phyloP scores from a whole-genome alignment of 2,329 filamentous ascomycete species.

The Raffaelea albimanens region DNA sequence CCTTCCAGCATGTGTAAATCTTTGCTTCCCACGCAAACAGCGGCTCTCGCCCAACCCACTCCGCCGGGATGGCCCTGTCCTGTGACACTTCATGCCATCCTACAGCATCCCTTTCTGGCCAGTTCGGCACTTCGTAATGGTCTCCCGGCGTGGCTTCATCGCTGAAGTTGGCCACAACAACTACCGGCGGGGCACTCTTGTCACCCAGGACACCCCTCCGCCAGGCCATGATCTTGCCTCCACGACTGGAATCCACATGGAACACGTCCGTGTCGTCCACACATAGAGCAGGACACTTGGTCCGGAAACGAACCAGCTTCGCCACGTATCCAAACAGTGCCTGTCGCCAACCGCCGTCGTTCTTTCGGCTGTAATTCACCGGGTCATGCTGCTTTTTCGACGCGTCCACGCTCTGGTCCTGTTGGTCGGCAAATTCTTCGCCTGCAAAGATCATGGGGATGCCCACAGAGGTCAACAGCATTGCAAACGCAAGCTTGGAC shows the following conservation, averaged over 20 bases:
- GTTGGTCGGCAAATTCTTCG: slow-evolving; percentile 18
- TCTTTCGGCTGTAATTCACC: slow-evolving; percentile 16
- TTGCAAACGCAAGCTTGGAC: slow-evolving; percentile 15
- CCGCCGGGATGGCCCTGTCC: slow-evolving; percentile 11
- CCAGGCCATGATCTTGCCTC: slow-evolving; percentile 16
- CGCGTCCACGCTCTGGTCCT: slow-evolving; percentile 16
- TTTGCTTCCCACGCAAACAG: slow-evolving; percentile 17
- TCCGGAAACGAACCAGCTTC: slow-evolving; percentile 13
- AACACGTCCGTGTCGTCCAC: slow-evolving; percentile 16
- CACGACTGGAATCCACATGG: slow-evolving; percentile 13
- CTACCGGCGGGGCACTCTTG: slow-evolving; percentile 7
- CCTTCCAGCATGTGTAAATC: slow-evolving; percentile 15
- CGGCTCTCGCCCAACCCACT: slow-evolving; percentile 17
- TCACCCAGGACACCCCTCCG: slow-evolving; percentile 4
- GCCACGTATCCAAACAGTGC: slow-evolving; percentile 15
- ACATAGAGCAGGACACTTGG: slow-evolving; percentile 15
- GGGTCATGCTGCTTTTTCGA: slow-evolving; percentile 17
- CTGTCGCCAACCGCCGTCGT: slow-evolving; percentile 15
- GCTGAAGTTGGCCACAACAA: slow-evolving; percentile 16
- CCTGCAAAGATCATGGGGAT: slow-evolving; percentile 19
- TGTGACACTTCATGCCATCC: slow-evolving; percentile 17
- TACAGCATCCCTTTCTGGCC: slow-evolving; percentile 9
- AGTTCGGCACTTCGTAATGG: slow-evolving; percentile 15
- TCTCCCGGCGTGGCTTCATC: slow-evolving; percentile 13
- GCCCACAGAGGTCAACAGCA: slow-evolving; percentile 17